phyloP scores from a whole-genome alignment of 2,329 filamentous ascomycete genomes.

The Aureobasidium melanogenum region DNA sequence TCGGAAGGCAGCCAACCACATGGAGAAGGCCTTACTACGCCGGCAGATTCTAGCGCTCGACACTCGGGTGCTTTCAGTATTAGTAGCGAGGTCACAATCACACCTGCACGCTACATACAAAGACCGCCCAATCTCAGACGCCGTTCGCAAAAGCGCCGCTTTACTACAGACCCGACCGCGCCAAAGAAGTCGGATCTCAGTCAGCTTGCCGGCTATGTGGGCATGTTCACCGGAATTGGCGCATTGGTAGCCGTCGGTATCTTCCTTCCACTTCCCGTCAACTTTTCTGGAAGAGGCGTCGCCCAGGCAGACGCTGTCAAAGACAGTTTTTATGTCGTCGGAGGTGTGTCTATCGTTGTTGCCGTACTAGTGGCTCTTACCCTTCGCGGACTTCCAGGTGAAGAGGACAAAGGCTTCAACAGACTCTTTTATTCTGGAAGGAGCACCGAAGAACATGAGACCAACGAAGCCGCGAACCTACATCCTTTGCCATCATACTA shows the following conservation, averaged over 20 bases:
- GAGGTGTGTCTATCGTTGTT: slow-evolving; percentile 60
- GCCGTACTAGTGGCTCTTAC: slow-evolving; percentile 71
- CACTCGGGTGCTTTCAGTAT: slow-evolving; percentile 58
- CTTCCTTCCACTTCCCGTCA: slow-evolving; percentile 80
- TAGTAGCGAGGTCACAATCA: slow-evolving; percentile 67
- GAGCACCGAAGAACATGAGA: slow-evolving; percentile 1
- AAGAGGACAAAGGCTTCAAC: slow-evolving; percentile 66
- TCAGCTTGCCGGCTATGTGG: slow-evolving; percentile 77
- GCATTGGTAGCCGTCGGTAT: slow-evolving; percentile 73
- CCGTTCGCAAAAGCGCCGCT: not conserved
- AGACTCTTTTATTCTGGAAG: slow-evolving; percentile 26
- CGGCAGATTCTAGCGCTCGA: slow-evolving; percentile 33
- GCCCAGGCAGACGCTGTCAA: slow-evolving; percentile 67
- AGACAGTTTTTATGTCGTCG: slow-evolving; percentile 83
- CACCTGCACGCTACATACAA: slow-evolving; percentile 45
- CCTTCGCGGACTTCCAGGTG: slow-evolving; percentile 57
- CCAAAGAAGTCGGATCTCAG: slow-evolving; percentile 3
- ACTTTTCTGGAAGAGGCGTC: slow-evolving; percentile 64
- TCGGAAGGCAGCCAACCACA: slow-evolving; percentile 15
- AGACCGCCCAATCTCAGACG: slow-evolving; percentile 8
- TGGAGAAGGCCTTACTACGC: slow-evolving; percentile 19
- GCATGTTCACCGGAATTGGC: slow-evolving; percentile 84
- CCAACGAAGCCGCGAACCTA: slow-evolving; percentile 18
- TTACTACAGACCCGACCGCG: not conserved
- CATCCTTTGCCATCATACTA: slow-evolving; percentile 48